These are phyloP conservation scores for Polyporus arcularius DNA, from an alignment of 768 basidiomycete species.

Conservation along the genomic window DNA sequence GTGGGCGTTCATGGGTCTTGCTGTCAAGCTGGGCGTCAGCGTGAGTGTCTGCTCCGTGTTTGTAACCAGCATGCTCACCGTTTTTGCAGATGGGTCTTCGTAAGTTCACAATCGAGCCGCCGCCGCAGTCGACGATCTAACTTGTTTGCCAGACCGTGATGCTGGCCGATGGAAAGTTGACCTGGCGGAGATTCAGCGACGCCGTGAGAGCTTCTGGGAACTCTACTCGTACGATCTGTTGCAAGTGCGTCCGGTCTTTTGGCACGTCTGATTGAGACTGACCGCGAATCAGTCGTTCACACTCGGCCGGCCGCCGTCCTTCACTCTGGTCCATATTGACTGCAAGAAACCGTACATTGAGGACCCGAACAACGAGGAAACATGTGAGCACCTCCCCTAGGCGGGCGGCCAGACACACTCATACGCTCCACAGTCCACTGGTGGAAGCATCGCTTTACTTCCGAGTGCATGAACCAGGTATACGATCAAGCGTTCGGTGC, in stretches of 20 bases:
- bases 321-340: constrained; percentile 57
- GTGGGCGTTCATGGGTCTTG: constrained; percentile 74
- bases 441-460: constrained; percentile 71
- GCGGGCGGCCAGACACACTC: background rate
- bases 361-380: constrained; percentile 47
- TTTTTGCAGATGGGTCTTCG: constrained; percentile 61
- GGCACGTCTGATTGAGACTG: background rate
- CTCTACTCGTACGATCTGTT: constrained; percentile 66
- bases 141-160: constrained; percentile 54
- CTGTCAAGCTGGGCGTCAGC: constrained; percentile 69
- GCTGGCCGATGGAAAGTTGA: constrained; percentile 65
- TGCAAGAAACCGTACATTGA: constrained; percentile 52
- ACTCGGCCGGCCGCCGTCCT: constrained; percentile 69
- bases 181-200: constrained; percentile 54
- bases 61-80: background rate
- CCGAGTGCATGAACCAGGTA: constrained; percentile 63
- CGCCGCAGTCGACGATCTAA: background rate
- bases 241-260: constrained; percentile 47
- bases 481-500: constrained; percentile 73
- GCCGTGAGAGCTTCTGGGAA: constrained; percentile 68
- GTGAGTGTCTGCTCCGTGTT: constrained; percentile 36
- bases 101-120: constrained; percentile 36
- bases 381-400: constrained; percentile 49
- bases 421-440: constrained; percentile 36
- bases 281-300: constrained; percentile 55